These are phyloP conservation scores for Podila horticola DNA, from an alignment of 192 early-diverging fungal species.

Conservation along the genomic window DNA sequence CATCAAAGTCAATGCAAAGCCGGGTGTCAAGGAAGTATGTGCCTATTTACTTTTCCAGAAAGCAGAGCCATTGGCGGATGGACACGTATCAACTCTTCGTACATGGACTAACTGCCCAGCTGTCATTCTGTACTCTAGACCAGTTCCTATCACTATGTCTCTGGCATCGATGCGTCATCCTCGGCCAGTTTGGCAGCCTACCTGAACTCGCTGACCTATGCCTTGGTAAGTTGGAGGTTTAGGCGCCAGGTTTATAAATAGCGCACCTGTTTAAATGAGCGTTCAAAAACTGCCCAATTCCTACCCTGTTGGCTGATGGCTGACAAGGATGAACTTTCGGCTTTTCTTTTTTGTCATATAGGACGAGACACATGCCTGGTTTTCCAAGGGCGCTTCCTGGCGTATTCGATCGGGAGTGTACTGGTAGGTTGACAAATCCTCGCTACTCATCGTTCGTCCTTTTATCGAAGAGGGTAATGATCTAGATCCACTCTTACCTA, in stretches of 20 bases:
- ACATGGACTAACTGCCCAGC: neutral
- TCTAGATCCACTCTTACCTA: neutral
- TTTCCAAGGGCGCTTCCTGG: conserved; percentile 68
- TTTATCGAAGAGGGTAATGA: too few species aligned
- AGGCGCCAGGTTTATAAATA: conserved; percentile 1
- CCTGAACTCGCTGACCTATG: conserved; percentile 94
- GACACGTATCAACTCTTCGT: neutral
- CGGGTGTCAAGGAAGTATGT: conserved; percentile 78
- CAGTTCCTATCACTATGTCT: conserved; percentile 83
- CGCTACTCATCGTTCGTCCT: too few species aligned
- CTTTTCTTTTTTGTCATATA: conserved; percentile 17
- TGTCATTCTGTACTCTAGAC: conserved; percentile 63
- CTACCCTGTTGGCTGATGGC: neutral
- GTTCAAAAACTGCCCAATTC: too few species aligned
- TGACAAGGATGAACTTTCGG: neutral
- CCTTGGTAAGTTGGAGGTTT: conserved; percentile 65
- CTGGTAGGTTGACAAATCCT: conserved; percentile 50
- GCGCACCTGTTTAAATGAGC: neutral
- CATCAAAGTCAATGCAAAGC: conserved; percentile 89
- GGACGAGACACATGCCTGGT: conserved; percentile 76
- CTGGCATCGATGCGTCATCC: conserved; percentile 88
- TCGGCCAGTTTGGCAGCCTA: conserved; percentile 98
- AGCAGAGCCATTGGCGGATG: neutral
- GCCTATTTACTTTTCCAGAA: neutral
- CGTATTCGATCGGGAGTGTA: conserved; percentile 72